phyloP scores from a whole-genome alignment of 169 alveolate genomes.

The Plasmodium reichenowi region DNA sequence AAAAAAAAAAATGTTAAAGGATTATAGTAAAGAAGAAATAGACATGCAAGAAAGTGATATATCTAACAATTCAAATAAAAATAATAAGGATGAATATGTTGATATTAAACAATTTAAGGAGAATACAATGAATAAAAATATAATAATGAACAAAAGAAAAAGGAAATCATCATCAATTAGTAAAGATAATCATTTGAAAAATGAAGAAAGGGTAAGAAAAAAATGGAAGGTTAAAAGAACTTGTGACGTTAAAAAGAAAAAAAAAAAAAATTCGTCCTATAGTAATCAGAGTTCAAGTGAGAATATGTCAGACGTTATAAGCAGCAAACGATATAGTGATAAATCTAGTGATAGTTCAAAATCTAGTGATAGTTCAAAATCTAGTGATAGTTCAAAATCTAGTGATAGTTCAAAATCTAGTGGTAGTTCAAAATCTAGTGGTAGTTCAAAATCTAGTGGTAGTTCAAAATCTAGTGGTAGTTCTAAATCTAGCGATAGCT shows the following conservation, averaged over 20 bases:
- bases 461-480: slow-evolving; percentile 3
- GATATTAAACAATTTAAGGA: not conserved
- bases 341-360: too few relatives aligned
- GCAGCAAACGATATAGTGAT: too few relatives aligned
- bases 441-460: not conserved
- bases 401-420: not conserved
- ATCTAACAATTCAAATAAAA: not conserved
- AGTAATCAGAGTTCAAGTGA: too few relatives aligned
- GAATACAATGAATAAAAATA: slow-evolving; percentile 5
- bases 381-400: not conserved
- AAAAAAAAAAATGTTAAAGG: not conserved
- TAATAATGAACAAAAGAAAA: slow-evolving; percentile 13
- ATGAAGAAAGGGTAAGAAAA: not conserved
- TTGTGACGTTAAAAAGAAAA: not conserved
- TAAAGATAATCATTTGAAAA: not conserved
- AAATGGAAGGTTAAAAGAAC: not conserved
- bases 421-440: too few relatives aligned
- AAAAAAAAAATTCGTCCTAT: slow-evolving; percentile 1
- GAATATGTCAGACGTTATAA: too few relatives aligned
- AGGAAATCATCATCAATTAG: slow-evolving; percentile 1
- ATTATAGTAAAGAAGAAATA: not conserved
- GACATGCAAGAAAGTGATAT: not conserved
- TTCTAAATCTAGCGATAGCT: not conserved
- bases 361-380: too few relatives aligned
- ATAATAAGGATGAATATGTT: not conserved